These are phyloP conservation scores for Suhomyces maxii DNA, from an alignment of 1,139 yeast species.

Conservation along the genomic window DNA sequence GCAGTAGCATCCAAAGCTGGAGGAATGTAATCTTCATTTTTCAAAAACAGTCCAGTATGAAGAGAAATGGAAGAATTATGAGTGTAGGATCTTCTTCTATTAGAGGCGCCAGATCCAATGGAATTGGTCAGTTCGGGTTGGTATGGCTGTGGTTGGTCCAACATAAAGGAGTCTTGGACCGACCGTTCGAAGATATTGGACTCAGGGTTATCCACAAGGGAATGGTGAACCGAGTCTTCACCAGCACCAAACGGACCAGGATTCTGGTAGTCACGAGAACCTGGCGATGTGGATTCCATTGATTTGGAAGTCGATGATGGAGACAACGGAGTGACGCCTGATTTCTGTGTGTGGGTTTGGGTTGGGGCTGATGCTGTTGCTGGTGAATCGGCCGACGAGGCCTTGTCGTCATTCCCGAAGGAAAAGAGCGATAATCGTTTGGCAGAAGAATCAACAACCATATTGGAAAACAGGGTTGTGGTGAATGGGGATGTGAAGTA, in stretches of 20 bases:
- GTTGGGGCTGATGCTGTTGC: too few relatives aligned
- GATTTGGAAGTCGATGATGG: conserved; percentile 1
- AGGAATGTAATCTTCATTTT: conserved; percentile 67
- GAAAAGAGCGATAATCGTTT: conserved; percentile 15
- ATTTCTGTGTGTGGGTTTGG: too few relatives aligned
- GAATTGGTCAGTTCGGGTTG: conserved; percentile 7
- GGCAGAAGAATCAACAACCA: background rate
- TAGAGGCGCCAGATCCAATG: conserved; percentile 13
- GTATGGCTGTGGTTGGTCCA: conserved; percentile 8
- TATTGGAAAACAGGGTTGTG: background rate
- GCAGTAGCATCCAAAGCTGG: conserved; percentile 84
- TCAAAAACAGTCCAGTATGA: conserved; percentile 21
- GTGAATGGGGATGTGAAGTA: background rate
- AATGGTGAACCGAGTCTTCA: conserved; percentile 8
- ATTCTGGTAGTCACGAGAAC: conserved; percentile 7
- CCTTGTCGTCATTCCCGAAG: conserved; percentile 8
- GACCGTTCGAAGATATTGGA: conserved; percentile 61
- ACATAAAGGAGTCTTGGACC: conserved; percentile 48
- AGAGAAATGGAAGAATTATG: conserved; percentile 27
- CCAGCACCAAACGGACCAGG: conserved; percentile 4
- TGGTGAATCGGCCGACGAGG: conserved; percentile 3
- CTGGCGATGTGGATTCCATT: conserved; percentile 4
- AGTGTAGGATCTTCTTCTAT: conserved; percentile 27
- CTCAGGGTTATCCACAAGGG: conserved; percentile 42
- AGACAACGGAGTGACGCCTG: conserved; percentile 1